Evolutionary conservation across 352 stramenopile species (phyloP).

Genomic region (Pythium volutum): DNA sequence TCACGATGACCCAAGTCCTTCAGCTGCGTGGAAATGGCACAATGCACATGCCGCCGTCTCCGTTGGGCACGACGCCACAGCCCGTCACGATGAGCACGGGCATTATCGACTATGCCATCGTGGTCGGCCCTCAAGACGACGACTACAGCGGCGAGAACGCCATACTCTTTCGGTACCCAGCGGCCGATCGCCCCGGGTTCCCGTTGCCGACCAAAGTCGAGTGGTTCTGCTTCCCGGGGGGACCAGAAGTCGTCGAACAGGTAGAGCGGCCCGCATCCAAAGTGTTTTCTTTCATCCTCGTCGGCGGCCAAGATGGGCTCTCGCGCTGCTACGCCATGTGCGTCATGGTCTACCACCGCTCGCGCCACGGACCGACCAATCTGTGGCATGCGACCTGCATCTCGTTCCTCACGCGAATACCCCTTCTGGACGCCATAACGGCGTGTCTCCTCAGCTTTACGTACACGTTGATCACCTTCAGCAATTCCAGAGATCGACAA

Average conservation of each 20-base stretch:
- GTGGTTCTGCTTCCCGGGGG: conserved; percentile 85
- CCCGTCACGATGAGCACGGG: conserved; percentile 47
- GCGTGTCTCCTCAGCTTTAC: conserved; percentile 56
- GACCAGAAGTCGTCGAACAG: conserved; percentile 56
- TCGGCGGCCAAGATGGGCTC: conserved; percentile 69
- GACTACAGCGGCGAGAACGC: conserved; percentile 40
- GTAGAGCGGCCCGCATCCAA: conserved; percentile 41
- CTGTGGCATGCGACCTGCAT: conserved; percentile 71
- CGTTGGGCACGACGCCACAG: conserved; percentile 15
- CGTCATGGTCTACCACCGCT: conserved; percentile 64
- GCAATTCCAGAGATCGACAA: not conserved
- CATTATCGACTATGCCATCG: conserved; percentile 76
- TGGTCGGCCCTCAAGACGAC: conserved; percentile 41
- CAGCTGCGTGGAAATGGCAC: not conserved
- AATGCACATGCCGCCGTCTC: conserved; percentile 15
- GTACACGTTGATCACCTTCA: conserved; percentile 40
- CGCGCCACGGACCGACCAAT: conserved; percentile 18
- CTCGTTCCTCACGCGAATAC: conserved; percentile 66
- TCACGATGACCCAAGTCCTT: conserved; percentile 18
- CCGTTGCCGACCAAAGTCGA: conserved; percentile 84
- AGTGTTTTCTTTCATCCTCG: conserved; percentile 78
- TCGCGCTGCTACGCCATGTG: conserved; percentile 70
- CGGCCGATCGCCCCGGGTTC: conserved; percentile 48
- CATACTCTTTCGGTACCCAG: conserved; percentile 65
- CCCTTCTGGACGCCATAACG: conserved; percentile 52